Evolutionary conservation across 768 basidiomycete genomes (phyloP).

Genomic region (Boletus rubescentipes): DNA sequence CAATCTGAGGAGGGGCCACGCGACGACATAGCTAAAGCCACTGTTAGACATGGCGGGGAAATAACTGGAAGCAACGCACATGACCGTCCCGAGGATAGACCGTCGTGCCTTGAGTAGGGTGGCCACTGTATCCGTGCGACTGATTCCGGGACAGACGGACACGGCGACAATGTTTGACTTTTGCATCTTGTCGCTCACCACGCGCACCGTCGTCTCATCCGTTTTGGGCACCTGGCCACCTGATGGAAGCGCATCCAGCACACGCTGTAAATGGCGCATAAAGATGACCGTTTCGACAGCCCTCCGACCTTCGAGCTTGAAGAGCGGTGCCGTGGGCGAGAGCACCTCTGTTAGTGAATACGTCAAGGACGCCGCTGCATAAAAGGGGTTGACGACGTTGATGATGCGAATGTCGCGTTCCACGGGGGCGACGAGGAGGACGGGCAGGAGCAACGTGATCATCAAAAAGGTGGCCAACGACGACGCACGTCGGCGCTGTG

Average conservation of each 20-base stretch:
- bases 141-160: slow-evolving; percentile 74
- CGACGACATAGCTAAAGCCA: slow-evolving; percentile 55
- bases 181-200: slow-evolving; percentile 44
- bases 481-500: slow-evolving; percentile 42
- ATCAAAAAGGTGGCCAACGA: slow-evolving; percentile 78
- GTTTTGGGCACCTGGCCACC: slow-evolving; percentile 51
- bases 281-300: slow-evolving; percentile 62
- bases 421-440: slow-evolving; percentile 76
- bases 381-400: slow-evolving; percentile 85
- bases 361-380: slow-evolving; percentile 68
- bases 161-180: slow-evolving; percentile 76
- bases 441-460: slow-evolving; percentile 74
- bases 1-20: slow-evolving; percentile 66
- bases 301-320: slow-evolving; percentile 63
- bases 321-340: slow-evolving; percentile 31
- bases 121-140: slow-evolving; percentile 66
- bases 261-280: slow-evolving; percentile 78
- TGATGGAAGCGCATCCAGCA: slow-evolving; percentile 77
- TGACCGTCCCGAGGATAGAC: slow-evolving; percentile 43
- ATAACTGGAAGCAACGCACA: slow-evolving; percentile 41
- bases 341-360: slow-evolving; percentile 33
- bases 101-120: slow-evolving; percentile 37
- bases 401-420: slow-evolving; percentile 91
- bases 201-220: slow-evolving; percentile 32
- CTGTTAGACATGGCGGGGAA: neutral